These are phyloP conservation scores for Sugiyamaella japonica DNA, from an alignment of 1,139 yeast species.

Conservation along the genomic window DNA sequence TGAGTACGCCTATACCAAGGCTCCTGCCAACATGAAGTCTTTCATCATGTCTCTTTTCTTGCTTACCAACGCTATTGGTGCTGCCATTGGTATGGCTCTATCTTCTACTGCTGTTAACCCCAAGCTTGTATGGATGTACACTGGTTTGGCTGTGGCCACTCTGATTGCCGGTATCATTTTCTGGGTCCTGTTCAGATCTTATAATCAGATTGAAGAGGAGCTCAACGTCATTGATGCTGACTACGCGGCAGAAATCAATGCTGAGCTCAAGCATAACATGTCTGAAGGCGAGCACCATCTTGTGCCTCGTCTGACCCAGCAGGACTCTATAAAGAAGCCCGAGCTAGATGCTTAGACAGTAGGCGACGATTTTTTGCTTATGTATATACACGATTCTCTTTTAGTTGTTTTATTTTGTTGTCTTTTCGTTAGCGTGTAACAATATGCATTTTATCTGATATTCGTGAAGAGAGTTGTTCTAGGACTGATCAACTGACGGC, in stretches of 20 bases:
- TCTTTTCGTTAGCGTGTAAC: not conserved
- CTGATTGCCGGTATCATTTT: conserved; percentile 60
- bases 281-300: not conserved
- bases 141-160: conserved; percentile 61
- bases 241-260: conserved; percentile 35
- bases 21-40: conserved; percentile 64
- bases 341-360: not conserved
- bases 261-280: conserved; percentile 26
- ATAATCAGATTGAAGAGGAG: conserved; percentile 60
- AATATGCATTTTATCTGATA: conserved; percentile 1
- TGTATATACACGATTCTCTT: conserved; percentile 8
- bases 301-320: not conserved
- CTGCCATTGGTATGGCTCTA: conserved; percentile 72
- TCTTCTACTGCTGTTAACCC: conserved; percentile 68
- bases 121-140: conserved; percentile 64
- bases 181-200: conserved; percentile 60
- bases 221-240: conserved; percentile 56
- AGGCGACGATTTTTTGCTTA: not conserved
- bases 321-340: conserved; percentile 2
- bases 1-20: conserved; percentile 70
- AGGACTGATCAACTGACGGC: no score
- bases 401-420: conserved; percentile 1
- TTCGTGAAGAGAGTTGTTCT: no score
- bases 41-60: conserved; percentile 64
- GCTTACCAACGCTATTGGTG: conserved; percentile 63